Evolutionary conservation across 805 yeast species (phyloP), one percentile per base, ranked within the genome.

Genomic region (Cyberlindnera bimundalis): DNA sequence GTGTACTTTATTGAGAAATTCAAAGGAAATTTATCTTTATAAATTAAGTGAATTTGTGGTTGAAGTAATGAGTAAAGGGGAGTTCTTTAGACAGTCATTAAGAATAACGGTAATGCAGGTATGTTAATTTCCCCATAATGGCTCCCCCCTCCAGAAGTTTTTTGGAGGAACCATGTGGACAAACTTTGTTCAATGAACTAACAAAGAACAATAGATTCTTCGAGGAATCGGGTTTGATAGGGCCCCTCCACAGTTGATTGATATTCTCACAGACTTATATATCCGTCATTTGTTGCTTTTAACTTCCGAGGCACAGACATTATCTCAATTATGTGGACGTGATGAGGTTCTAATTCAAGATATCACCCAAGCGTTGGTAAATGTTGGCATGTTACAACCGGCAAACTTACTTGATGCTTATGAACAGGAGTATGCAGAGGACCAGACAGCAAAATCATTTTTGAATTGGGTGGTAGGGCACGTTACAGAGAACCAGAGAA

Each of bases 151-250:
- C n/a, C n/a, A n/a, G n/a, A n/a, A n/a, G n/a, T n/a, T n/a, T n/a
- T n/a, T n/a, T n/a, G n/a, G n/a, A n/a, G n/a, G n/a, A n/a, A n/a
- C n/a, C n/a, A n/a, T n/a, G n/a, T n/a, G n/a, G n/a, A n/a, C n/a
- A n/a, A n/a, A n/a, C n/a, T n/a, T n/a, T n/a, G n/a, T n/a, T n/a
- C n/a, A n/a, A n/a, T n/a, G n/a, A n/a, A n/a, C n/a, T n/a, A n/a
- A n/a, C n/a, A n/a, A n/a, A n/a, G n/a, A n/a, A n/a, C n/a, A 23
- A 24, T 25, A 82, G 62, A 66, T 82, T 5, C 70, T 91, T 38
- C 79, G 87, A 46, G 79, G 93, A 0, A 76, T 80, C 23, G 99
- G 99, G 0, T 87, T 89, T 54, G 96, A 87, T 46, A 73, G 79
- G 52, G 79, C 90, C 48, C 71, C 79, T 37, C 85, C 91, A 7